These are phyloP conservation scores for Umbelopsis sp. DNA, from an alignment of 192 early-diverging fungal species.

Conservation along the genomic window DNA sequence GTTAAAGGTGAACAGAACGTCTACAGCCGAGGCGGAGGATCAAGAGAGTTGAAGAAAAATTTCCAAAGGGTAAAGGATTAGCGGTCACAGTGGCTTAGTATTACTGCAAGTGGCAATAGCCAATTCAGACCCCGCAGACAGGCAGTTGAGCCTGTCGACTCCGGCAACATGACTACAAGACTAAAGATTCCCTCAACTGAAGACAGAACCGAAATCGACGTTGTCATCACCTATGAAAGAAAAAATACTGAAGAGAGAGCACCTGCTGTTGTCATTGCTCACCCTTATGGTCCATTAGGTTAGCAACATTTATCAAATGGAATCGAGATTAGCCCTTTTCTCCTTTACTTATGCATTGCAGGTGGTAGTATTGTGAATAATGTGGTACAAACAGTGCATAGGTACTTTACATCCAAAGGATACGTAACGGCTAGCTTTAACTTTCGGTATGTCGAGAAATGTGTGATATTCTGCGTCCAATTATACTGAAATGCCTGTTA, in stretches of 20 bases:
- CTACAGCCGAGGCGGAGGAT: not conserved
- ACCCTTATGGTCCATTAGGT: conserved; percentile 35
- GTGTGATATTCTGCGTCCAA: not conserved
- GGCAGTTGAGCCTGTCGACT: not conserved
- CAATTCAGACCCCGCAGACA: not conserved
- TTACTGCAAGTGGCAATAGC: not conserved
- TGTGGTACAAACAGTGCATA: conserved; percentile 21
- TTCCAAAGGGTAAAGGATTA: not conserved
- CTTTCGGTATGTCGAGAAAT: conserved; percentile 18
- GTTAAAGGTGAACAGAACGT: conserved; percentile 11
- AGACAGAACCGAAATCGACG: conserved; percentile 1
- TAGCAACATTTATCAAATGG: not conserved
- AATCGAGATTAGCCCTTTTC: too few relatives aligned
- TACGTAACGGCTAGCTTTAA: conserved; percentile 22
- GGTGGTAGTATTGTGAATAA: conserved; percentile 29
- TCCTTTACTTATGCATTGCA: not conserved
- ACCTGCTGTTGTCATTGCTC: conserved; percentile 23
- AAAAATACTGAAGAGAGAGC: not conserved
- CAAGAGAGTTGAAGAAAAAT: conserved; percentile 15
- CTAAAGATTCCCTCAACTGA: not conserved
- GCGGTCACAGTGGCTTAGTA: not conserved
- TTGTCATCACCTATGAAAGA: not conserved
- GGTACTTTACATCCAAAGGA: conserved; percentile 16
- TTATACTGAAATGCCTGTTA: not conserved
- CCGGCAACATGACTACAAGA: not conserved